Percentiles rank a stretch among this genome's conserved stretches.
Conservation (phyloP, 2,329 filamentous ascomycete genomes). For the Colletotrichum sp. region DNA sequence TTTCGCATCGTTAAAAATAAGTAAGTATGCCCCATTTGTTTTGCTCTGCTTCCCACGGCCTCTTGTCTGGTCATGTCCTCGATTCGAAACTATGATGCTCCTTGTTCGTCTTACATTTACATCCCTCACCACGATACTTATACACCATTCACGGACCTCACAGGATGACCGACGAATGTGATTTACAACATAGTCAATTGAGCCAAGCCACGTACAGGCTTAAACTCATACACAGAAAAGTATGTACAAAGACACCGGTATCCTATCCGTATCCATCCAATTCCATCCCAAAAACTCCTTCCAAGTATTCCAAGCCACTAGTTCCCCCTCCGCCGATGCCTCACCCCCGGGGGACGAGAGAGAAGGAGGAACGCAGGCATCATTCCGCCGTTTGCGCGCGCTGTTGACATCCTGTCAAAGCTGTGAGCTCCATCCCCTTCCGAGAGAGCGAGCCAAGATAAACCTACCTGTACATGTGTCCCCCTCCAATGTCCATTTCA, state of each 20-base stretch:
- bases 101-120: fast-evolving
- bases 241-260: not conserved
- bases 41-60: not conserved
- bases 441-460: not conserved
- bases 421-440: not conserved
- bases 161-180: not conserved
- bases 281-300: not conserved
- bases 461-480: not conserved
- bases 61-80: too few relatives aligned
- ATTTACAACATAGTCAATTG: not conserved
- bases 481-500: not conserved
- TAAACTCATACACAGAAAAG: not conserved
- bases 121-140: not conserved
- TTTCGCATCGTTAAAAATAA: not conserved
- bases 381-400: not conserved
- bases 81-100: not conserved
- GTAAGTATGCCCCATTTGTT: not conserved
- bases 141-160: not conserved
- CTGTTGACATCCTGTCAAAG: not conserved
- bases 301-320: not conserved
- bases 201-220: not conserved
- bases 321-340: not conserved
- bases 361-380: not conserved
- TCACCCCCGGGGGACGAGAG: not conserved
- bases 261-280: not conserved